A percentile compares a stretch with the other conserved stretches of the same genome.
These are phyloP conservation scores for Santalum album DNA, from an alignment of 164 flowering plant species.

Conservation along the genomic window DNA sequence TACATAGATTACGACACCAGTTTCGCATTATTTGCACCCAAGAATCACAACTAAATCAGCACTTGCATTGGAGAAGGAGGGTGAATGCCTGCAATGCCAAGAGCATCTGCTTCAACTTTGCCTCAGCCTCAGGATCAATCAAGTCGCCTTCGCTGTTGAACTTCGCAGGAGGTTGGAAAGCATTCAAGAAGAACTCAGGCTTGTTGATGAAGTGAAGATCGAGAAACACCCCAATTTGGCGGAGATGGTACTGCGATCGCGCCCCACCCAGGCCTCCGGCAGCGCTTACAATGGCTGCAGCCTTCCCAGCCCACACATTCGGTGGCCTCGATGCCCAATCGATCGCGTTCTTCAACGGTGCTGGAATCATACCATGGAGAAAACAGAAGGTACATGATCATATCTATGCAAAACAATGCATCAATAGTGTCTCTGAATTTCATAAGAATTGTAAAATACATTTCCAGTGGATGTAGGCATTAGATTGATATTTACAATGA, in stretches of 20 bases:
- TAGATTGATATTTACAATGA: no score
- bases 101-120: constrained; percentile 45
- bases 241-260: constrained; percentile 68
- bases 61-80: constrained; percentile 35
- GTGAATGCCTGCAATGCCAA: constrained; percentile 46
- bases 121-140: constrained; percentile 34
- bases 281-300: constrained; percentile 79
- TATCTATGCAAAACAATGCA: no score
- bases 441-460: no score
- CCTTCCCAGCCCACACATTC: constrained; percentile 77
- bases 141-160: constrained; percentile 65
- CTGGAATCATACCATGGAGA: constrained; percentile 14
- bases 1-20: no score
- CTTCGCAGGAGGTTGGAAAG: constrained; percentile 51
- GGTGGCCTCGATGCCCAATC: constrained; percentile 95
- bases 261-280: constrained; percentile 60
- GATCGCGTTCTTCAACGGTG: constrained; percentile 70
- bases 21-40: no score
- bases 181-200: constrained; percentile 56
- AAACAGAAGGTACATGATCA: no score
- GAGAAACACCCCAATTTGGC: constrained; percentile 73
- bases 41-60: background rate
- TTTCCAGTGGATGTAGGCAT: no score
- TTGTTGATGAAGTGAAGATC: constrained; percentile 87
- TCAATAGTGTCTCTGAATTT: no score